Conservation (phyloP, 495 filamentous ascomycete genomes). For the Talaromyces proteolyticus region DNA sequence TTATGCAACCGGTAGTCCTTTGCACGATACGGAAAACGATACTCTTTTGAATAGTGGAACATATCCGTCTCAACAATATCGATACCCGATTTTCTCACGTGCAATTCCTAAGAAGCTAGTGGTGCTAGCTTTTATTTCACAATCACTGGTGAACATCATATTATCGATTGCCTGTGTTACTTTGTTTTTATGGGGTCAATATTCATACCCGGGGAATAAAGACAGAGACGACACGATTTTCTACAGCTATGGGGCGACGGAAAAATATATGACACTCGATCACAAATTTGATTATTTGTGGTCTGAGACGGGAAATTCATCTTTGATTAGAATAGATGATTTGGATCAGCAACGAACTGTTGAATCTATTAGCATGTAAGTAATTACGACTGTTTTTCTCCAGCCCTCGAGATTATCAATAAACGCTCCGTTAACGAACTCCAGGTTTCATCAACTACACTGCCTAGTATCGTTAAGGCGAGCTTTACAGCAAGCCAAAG, state of each 20-base stretch:
- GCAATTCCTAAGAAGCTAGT: neutral
- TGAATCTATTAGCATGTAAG: neutral
- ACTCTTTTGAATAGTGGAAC: neutral
- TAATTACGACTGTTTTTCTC: no score
- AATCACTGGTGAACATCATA: neutral
- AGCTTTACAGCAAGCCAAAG: neutral
- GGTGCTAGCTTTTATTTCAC: neutral
- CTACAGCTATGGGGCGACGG: neutral
- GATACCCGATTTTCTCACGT: neutral
- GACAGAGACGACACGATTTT: no score
- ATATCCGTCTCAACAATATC: neutral
- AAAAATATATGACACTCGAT: neutral
- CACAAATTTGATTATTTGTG: neutral
- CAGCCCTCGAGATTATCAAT: no score
- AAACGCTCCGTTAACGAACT: no score
- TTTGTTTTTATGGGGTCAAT: neutral
- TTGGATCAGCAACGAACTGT: no score
- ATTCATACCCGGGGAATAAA: no score
- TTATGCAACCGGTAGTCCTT: no score
- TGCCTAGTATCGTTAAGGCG: neutral
- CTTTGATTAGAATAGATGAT: no score
- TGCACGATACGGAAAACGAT: neutral
- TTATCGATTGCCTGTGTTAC: neutral
- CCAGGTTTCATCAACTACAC: neutral
- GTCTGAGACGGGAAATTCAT: no score